Evolutionary conservation across 2,329 filamentous ascomycete species (phyloP), one percentile per base, ranked within the genome.

Genomic region (Penicillium sp.): DNA sequence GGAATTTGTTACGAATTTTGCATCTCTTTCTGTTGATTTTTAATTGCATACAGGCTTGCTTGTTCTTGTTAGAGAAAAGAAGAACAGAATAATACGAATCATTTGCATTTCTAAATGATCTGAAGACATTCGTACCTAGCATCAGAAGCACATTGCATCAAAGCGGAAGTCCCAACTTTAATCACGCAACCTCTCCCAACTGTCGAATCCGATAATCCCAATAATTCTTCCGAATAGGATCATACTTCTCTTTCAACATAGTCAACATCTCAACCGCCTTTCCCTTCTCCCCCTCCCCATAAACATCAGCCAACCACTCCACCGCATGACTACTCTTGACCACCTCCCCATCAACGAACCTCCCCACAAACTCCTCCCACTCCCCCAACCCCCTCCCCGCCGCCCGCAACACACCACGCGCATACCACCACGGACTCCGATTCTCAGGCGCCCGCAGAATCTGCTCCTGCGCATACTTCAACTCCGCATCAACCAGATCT

Each of bases 381-480:
- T 80, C 79, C 2, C 68, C 75, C 50, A 84, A 65, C 4, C 77
- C 74, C 39, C 81, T 75, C 7, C 79, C 87, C 1, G 86, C 87
- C 69, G 91, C 90, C 59, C 83, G 82, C 60, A 96, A 75, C 49
- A 92, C 87, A 3, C 91, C 95, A 35, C 87, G 82, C 14, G 97
- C 80, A 76, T 97, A 99, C 75, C 92, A 95, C 95, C 95, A 99
- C 1, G 92, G 85, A 66, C 90, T 94, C 75, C 92, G 90, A 75
- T 98, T 99, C 82, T 98, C 93, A 47, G 95, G 95, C 41, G 93
- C 92, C 62, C 89, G 80, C 36, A 80, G 76, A 61, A 96, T 91
- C 72, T 90, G 90, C 50, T 83, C 81, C 78, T 91, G 83, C 6
- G 90, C 87, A 72, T 89, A 96, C 61, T 81, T 79, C 40, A 96